A percentile compares a stretch with the other conserved stretches of the same genome.
Evolutionary conservation across 805 yeast species (phyloP).

Genomic region (Schwanniomyces pseudopolymorphus): DNA sequence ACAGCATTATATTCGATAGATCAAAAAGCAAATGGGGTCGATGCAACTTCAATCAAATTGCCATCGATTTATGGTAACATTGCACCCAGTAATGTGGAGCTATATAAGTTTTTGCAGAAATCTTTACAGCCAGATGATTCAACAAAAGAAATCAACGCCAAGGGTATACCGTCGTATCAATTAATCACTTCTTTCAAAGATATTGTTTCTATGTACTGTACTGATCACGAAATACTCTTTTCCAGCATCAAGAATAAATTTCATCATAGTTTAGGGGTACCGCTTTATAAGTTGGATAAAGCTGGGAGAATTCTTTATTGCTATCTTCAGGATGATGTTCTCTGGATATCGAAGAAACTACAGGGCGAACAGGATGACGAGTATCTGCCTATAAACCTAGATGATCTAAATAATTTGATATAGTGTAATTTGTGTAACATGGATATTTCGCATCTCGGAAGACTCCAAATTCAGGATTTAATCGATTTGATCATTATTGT

Average conservation of each 20-base stretch:
- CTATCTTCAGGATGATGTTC: conserved; percentile 64
- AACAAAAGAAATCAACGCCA: conserved; percentile 11
- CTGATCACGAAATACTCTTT: conserved; percentile 45
- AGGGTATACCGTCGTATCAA: conserved; percentile 43
- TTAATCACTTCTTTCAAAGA: conserved; percentile 57
- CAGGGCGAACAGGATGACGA: conserved; percentile 14
- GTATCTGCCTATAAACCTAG: conserved; percentile 45
- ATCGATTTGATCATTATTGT: neutral
- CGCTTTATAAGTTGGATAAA: conserved; percentile 42
- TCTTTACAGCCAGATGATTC: neutral
- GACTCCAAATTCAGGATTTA: neutral
- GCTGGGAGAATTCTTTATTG: conserved; percentile 36
- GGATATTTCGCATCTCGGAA: neutral
- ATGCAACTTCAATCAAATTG: conserved; percentile 2
- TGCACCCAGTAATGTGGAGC: conserved; percentile 2
- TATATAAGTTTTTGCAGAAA: neutral
- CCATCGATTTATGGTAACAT: conserved; percentile 12
- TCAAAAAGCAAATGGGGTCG: neutral
- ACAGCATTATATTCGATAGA: conserved; percentile 11
- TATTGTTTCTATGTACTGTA: conserved; percentile 63
- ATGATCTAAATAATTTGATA: conserved; percentile 16
- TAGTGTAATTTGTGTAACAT: neutral
- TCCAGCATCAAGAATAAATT: conserved; percentile 27
- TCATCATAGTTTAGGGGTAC: conserved; percentile 39
- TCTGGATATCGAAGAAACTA: conserved; percentile 44